Base-by-base conservation (phyloP, 2,329 filamentous ascomycete species). In the Calonectria fujianensis region DNA sequence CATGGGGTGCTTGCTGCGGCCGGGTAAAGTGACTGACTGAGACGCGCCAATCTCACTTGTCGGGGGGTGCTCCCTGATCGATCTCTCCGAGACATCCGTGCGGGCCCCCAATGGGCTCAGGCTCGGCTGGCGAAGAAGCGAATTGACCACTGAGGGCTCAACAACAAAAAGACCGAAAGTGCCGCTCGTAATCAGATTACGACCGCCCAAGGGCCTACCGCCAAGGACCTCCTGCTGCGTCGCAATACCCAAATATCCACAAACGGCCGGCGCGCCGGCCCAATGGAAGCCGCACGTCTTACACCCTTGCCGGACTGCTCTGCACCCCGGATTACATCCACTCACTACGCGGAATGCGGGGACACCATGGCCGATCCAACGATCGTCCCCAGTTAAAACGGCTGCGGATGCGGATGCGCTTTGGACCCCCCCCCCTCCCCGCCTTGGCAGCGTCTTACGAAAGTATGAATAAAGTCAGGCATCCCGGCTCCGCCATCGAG, bases 21-120 rank as follows among this genome's bases (percentile, higher is more conserved):
- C 75, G 78, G 77, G 76, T 79, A 79, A 80, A 79, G 35, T 35
- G 37, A 48, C 13, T 8, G 37, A 16, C 52, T 65, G 63, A 63
- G 39, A 61, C 52, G 37, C 65, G 73, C 51, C 63, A 52, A 66
- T 71, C 63, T 63, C 69, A 67, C 67, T 63, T 57, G 74, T 41
- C 71, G 70, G 35, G n/a, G 70, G 63, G 67, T 48, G 41, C 69
- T 75, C 69, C 65, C 51, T 74, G 59, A 79, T 80, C 76, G 77
- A 73, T 80, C 76, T 35, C 79, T 70, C 78, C 79, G 79, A 45
- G 41, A 11, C 68, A 74, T 74, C 72, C 72, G 72, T 48, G 67
- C 67, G 72, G 51, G 67, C 67, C 32, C 32, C 32, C 24, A 24
- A 35, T 10, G 32, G 32, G 32, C 32, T 35, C 32, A 35, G 32